Evolutionary conservation across 1,139 yeast species (phyloP).

Genomic region (Arxiozyma slooffiae): DNA sequence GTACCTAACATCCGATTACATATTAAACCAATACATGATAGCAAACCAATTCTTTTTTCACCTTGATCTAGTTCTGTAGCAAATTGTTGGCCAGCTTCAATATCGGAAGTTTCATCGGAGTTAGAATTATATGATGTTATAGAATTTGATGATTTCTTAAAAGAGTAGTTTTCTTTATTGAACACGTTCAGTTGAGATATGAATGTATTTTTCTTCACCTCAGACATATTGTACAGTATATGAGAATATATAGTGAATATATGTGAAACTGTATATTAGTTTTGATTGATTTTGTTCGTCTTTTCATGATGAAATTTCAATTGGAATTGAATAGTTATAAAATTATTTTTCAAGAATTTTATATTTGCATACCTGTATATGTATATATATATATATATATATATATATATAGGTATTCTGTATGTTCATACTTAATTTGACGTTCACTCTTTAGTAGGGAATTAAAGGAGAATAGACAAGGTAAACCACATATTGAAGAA

Average conservation of each 20-base stretch:
- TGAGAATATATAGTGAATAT: background rate
- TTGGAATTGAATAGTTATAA: background rate
- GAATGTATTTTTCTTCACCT: conserved; percentile 12
- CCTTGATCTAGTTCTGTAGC: conserved; percentile 41
- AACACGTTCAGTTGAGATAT: conserved; percentile 24
- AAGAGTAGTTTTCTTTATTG: conserved; percentile 22
- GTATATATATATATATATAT: no score
- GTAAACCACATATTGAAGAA: background rate
- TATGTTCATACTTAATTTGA: background rate
- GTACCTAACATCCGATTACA: conserved; percentile 81
- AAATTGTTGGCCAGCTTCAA: conserved; percentile 26
- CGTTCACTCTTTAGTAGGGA: background rate
- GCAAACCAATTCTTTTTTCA: conserved; percentile 49
- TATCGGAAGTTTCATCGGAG: conserved; percentile 15
- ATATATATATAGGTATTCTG: no score
- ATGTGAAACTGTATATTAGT: background rate
- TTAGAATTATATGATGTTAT: conserved; percentile 2
- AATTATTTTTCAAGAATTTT: no score
- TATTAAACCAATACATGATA: conserved; percentile 61
- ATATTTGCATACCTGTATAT: background rate
- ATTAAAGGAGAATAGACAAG: background rate
- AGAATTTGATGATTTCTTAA: conserved; percentile 3
- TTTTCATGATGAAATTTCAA: background rate
- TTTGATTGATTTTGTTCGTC: background rate
- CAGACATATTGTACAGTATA: conserved; percentile 10